A percentile compares a stretch with the other conserved stretches of the same genome.
These are phyloP conservation scores for Kwoniella botswanensis DNA, from an alignment of 768 basidiomycete species.

Conservation along the genomic window DNA sequence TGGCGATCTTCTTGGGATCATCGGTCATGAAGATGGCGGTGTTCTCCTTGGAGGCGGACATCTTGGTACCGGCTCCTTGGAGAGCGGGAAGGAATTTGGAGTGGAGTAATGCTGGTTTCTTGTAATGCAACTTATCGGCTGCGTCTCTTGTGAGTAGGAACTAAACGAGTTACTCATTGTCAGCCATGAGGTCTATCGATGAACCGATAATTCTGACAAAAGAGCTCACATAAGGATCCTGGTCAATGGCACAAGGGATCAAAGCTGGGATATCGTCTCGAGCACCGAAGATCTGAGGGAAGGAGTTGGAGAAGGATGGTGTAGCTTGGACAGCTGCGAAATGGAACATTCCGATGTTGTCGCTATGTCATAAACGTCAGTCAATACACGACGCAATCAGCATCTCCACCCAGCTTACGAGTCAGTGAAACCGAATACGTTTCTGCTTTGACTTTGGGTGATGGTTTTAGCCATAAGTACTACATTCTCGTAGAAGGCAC, in stretches of 20 bases:
- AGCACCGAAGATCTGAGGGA: conserved; percentile 94
- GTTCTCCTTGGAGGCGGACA: conserved; percentile 94
- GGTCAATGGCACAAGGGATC: conserved; percentile 98
- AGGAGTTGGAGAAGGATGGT: conserved; percentile 96
- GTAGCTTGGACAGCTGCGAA: conserved; percentile 95
- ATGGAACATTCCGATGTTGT: conserved; percentile 97
- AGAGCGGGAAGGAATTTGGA: conserved; percentile 98
- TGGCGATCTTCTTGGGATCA: conserved; percentile 89
- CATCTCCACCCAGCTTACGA: conserved; percentile 68
- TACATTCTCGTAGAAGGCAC: conserved; percentile 91
- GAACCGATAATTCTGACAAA: background rate
- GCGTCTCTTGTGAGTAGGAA: conserved; percentile 98
- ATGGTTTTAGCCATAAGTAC: conserved; percentile 91
- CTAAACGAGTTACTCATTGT: conserved; percentile 60
- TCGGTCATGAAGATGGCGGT: conserved; percentile 97
- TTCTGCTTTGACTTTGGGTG: conserved; percentile 89
- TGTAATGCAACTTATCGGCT: conserved; percentile 90
- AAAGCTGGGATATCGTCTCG: conserved; percentile 82
- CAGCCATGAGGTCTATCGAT: background rate
- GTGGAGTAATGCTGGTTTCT: conserved; percentile 89
- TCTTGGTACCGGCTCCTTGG: conserved; percentile 97
- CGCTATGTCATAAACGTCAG: conserved; percentile 62
- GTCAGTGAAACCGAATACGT: conserved; percentile 94
- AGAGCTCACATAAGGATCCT: conserved; percentile 60
- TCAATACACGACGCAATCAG: background rate